phyloP scores from a whole-genome alignment of 225 moss, liverwort and hornwort species.

The Rhytidiadelphus loreus region DNA sequence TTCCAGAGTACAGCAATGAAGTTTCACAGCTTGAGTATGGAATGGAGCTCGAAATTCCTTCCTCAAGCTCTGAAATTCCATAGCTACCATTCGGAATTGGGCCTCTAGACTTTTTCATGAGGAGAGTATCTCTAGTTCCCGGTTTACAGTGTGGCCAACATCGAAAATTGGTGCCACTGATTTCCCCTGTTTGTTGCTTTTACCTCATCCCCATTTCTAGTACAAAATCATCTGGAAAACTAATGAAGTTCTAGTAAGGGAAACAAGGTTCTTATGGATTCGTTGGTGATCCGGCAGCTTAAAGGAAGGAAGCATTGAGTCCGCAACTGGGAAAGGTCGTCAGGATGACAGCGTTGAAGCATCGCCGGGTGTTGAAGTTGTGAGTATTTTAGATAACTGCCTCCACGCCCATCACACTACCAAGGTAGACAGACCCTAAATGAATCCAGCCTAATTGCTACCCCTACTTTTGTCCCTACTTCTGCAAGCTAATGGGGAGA shows the following conservation, averaged over 20 bases:
- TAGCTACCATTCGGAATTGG: background rate
- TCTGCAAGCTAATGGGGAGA: no score
- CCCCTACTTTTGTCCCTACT: no score
- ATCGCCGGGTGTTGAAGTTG: no score
- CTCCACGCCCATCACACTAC: no score
- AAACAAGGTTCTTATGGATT: background rate
- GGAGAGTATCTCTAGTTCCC: background rate
- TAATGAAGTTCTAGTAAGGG: background rate
- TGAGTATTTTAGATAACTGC: no score
- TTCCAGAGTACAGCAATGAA: no score
- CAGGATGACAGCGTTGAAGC: no score
- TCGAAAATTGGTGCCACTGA: background rate
- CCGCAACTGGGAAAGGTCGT: no score
- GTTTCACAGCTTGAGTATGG: background rate
- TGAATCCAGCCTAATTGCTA: no score
- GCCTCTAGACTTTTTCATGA: background rate
- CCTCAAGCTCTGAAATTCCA: background rate
- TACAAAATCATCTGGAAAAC: background rate
- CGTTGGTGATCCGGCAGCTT: background rate
- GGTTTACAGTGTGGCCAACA: background rate
- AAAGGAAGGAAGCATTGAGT: no score
- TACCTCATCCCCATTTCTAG: background rate
- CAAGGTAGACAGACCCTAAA: no score
- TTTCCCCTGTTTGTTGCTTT: background rate
- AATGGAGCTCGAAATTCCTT: background rate